phyloP scores from a whole-genome alignment of 2,329 filamentous ascomycete species.

The Capronia coronata region DNA sequence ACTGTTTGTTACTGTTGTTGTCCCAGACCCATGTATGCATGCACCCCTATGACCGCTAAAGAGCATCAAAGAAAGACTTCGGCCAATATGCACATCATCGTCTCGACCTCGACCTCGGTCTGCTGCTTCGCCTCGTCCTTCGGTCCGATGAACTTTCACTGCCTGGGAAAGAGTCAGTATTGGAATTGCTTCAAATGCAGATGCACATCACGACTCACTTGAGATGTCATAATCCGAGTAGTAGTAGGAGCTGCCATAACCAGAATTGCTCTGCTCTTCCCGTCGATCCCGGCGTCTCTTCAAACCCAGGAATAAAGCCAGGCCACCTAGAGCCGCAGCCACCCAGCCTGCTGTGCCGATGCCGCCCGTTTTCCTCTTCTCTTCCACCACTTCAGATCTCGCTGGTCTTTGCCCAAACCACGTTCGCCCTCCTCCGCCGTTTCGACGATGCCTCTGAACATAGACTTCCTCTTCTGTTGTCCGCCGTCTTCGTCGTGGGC shows the following conservation, averaged over 20 bases:
- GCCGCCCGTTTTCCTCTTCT: slow-evolving; percentile 35
- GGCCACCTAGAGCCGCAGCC: slow-evolving; percentile 39
- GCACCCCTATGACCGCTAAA: too few relatives aligned
- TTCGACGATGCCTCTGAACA: slow-evolving; percentile 32
- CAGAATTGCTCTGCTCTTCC: slow-evolving; percentile 37
- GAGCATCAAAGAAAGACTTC: too few relatives aligned
- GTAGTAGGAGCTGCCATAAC: slow-evolving; percentile 37
- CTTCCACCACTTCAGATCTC: slow-evolving; percentile 30
- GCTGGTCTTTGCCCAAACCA: slow-evolving; percentile 40
- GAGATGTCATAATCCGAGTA: slow-evolving; percentile 39
- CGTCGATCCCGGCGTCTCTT: slow-evolving; percentile 36
- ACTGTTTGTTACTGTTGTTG: too few relatives aligned
- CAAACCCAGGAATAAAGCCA: slow-evolving; percentile 43
- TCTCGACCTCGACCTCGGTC: slow-evolving; percentile 27
- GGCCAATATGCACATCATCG: not conserved
- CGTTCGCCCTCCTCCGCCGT: slow-evolving; percentile 27
- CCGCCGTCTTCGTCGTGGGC: slow-evolving; percentile 30
- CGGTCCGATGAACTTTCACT: slow-evolving; percentile 40
- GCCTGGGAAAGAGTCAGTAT: slow-evolving; percentile 31
- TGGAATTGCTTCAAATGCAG: slow-evolving; percentile 28
- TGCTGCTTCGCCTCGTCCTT: slow-evolving; percentile 32
- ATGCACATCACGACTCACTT: slow-evolving; percentile 31
- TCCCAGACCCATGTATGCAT: too few relatives aligned
- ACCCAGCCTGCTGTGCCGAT: slow-evolving; percentile 38
- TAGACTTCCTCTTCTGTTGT: slow-evolving; percentile 37